Conservation (phyloP, 305 asterid species). For the Fraxinus paxiana region DNA sequence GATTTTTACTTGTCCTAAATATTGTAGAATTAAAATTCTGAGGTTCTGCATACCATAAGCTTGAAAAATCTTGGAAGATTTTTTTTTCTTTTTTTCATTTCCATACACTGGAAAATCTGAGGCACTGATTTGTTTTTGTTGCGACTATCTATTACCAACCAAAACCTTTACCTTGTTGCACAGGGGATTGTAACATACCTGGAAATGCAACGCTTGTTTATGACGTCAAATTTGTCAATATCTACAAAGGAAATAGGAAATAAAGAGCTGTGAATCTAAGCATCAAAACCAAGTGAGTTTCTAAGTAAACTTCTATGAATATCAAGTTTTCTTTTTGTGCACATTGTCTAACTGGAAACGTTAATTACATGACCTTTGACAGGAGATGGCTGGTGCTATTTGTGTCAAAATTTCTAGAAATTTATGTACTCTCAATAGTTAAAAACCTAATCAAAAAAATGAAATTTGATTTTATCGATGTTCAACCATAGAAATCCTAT, state of each 20-base stretch:
- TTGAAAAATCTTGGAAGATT: not conserved
- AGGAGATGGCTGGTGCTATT: not conserved
- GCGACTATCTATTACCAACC: not conserved
- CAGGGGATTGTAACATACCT: constrained; percentile 91
- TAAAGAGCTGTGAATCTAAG: constrained; percentile 16
- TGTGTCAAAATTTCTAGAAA: not conserved
- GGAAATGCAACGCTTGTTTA: constrained; percentile 75
- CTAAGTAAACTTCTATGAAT: not conserved
- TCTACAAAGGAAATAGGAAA: constrained; percentile 69
- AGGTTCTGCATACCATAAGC: not conserved
- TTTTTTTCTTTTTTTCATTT: not conserved
- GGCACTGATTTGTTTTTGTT: not conserved
- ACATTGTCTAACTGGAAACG: not conserved
- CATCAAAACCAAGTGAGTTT: constrained; percentile 23
- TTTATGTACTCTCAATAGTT: not conserved
- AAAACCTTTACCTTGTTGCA: not conserved
- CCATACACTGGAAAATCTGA: not conserved
- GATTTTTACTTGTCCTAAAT: not conserved
- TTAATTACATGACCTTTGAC: not conserved
- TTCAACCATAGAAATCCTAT: not conserved
- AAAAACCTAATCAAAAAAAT: not conserved
- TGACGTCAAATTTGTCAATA: constrained; percentile 57
- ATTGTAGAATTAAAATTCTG: not conserved
- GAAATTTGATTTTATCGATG: not conserved
- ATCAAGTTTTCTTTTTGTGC: not conserved